Conservation (phyloP, 768 basidiomycete species). For the Vararia minispora region DNA sequence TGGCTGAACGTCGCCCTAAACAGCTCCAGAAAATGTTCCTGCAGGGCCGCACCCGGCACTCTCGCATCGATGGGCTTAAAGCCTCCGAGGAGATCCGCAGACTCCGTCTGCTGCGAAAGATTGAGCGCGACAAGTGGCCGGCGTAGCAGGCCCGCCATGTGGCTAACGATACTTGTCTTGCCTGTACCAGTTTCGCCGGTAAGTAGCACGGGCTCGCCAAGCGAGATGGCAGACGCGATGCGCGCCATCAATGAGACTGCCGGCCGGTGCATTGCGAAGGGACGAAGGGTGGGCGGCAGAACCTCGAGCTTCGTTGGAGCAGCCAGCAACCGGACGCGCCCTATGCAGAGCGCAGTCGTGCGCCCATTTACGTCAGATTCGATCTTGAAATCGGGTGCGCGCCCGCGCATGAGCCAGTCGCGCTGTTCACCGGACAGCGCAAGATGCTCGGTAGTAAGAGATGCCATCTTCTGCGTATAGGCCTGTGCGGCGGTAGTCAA, state of each 20-base stretch:
- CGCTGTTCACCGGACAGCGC: conserved; percentile 60
- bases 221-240: conserved; percentile 60
- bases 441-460: conserved; percentile 47
- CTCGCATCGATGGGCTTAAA: conserved; percentile 93
- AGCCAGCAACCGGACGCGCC: conserved; percentile 48
- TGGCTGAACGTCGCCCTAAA: conserved; percentile 85
- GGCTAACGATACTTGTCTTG: conserved; percentile 87
- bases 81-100: conserved; percentile 87
- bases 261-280: conserved; percentile 85
- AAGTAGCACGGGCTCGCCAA: conserved; percentile 76
- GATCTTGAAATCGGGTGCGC: conserved; percentile 54
- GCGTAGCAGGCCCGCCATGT: conserved; percentile 70
- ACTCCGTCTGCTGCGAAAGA: conserved; percentile 92
- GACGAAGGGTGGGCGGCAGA: conserved; percentile 29
- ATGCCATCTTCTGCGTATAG: conserved; percentile 38
- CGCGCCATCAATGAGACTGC: conserved; percentile 71
- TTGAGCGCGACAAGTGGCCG: conserved; percentile 82
- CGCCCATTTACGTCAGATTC: conserved; percentile 60
- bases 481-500: conserved; percentile 40
- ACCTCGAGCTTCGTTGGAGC: conserved; percentile 28
- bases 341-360: conserved; percentile 45
- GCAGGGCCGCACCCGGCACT: conserved; percentile 58
- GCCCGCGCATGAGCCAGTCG: conserved; percentile 55
- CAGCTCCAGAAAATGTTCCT: conserved; percentile 64
- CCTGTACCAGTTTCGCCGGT: conserved; percentile 99